A percentile compares a stretch with the other conserved stretches of the same genome.
These are phyloP conservation scores for Tribonema minus DNA, from an alignment of 108 stramenopile species.

Conservation along the genomic window DNA sequence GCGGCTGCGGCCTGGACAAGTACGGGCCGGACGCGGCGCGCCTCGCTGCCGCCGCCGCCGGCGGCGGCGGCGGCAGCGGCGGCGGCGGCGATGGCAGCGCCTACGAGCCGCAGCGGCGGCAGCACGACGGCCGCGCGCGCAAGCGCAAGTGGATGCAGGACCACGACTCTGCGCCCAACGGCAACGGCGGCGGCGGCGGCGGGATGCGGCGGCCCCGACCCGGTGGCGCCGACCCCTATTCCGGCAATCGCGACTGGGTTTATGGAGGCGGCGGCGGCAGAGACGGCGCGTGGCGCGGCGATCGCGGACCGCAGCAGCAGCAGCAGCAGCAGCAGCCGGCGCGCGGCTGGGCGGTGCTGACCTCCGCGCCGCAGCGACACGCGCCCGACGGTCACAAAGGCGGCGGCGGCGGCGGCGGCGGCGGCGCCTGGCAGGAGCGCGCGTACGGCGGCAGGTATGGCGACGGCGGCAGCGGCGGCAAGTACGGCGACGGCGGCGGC, in stretches of 20 bases:
- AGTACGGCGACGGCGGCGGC: not conserved
- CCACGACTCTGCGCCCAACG: not conserved
- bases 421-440: slow-evolving; percentile 1
- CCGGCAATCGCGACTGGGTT: no score
- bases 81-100: not conserved
- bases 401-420: not conserved
- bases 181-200: not conserved
- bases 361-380: not conserved
- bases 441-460: not conserved
- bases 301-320: not conserved
- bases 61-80: not conserved
- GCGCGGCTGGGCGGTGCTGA: not conserved
- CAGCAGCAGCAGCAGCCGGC: not conserved
- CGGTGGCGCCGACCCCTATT: not conserved
- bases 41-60: no score
- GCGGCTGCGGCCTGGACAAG: not conserved
- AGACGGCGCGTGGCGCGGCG: not conserved
- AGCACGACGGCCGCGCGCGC: not conserved
- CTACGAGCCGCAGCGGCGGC: not conserved
- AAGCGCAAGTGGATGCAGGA: not conserved
- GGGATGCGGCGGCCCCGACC: not conserved
- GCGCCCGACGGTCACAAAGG: not conserved
- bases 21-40: no score
- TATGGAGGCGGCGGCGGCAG: not conserved
- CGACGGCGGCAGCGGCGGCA: not conserved